Evolutionary conservation across 176 grass and related monocot species (phyloP).

Genomic region (Hyparrhenia diplandra): DNA sequence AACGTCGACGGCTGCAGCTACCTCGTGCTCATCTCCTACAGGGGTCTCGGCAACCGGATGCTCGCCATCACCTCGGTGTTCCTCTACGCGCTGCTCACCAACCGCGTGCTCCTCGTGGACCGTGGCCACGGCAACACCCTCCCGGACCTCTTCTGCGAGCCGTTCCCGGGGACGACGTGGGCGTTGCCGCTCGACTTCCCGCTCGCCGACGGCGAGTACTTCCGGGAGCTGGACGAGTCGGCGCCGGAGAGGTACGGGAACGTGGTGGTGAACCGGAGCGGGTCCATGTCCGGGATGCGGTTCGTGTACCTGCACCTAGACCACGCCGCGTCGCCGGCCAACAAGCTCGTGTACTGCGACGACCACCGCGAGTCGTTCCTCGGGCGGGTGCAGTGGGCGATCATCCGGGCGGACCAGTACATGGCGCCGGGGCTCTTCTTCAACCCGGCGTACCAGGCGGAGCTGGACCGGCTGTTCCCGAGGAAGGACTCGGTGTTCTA

Average conservation of each 20-base stretch:
- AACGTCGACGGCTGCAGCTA: slow-evolving; percentile 41
- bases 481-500: slow-evolving; percentile 49
- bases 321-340: slow-evolving; percentile 17
- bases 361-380: slow-evolving; percentile 35
- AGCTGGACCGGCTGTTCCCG: slow-evolving; percentile 46
- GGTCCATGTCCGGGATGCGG: background rate
- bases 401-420: slow-evolving; percentile 58
- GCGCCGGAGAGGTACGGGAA: slow-evolving; percentile 44
- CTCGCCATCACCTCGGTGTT: slow-evolving; percentile 52
- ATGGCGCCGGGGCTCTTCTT: slow-evolving; percentile 52
- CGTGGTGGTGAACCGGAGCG: slow-evolving; percentile 14
- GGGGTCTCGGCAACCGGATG: slow-evolving; percentile 66
- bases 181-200: slow-evolving; percentile 26
- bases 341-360: slow-evolving; percentile 53
- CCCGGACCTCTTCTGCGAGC: slow-evolving; percentile 41
- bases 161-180: slow-evolving; percentile 55
- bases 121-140: background rate
- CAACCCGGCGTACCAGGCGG: slow-evolving; percentile 34
- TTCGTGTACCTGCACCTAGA: slow-evolving; percentile 50
- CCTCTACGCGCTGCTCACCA: slow-evolving; percentile 60
- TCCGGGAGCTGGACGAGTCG: slow-evolving; percentile 16
- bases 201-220: background rate
- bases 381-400: slow-evolving; percentile 37
- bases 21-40: slow-evolving; percentile 44
- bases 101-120: slow-evolving; percentile 62